Evolutionary conservation across 306 rosid species (phyloP).

Genomic region (Quercus alba): DNA sequence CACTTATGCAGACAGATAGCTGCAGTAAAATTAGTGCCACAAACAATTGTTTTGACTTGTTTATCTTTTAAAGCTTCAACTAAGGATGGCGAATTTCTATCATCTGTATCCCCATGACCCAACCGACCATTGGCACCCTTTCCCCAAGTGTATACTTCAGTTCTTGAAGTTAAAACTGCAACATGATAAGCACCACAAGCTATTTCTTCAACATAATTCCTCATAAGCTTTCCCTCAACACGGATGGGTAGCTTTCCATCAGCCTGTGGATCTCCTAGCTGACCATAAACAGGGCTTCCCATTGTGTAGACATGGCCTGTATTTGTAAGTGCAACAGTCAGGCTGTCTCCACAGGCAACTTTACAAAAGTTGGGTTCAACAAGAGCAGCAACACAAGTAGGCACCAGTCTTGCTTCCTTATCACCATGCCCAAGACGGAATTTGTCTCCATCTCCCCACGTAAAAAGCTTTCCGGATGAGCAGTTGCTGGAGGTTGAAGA

Average conservation of each 20-base stretch:
- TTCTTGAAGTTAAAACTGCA: slow-evolving; percentile 91
- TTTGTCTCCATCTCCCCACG: slow-evolving; percentile 99
- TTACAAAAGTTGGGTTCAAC: slow-evolving; percentile 87
- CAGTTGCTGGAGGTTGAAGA: slow-evolving; percentile 85
- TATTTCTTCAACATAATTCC: slow-evolving; percentile 92
- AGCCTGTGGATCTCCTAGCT: slow-evolving; percentile 82
- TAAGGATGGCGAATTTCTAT: slow-evolving; percentile 68
- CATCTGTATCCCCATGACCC: slow-evolving; percentile 95
- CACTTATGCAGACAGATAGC: slow-evolving; percentile 98
- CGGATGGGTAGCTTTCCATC: slow-evolving; percentile 84
- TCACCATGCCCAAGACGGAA: slow-evolving; percentile 97
- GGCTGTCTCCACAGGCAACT: slow-evolving; percentile 96
- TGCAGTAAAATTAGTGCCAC: slow-evolving; percentile 91
- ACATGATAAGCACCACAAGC: slow-evolving; percentile 98
- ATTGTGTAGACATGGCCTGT: slow-evolving; percentile 85
- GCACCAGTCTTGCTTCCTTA: slow-evolving; percentile 95
- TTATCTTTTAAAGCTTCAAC: slow-evolving; percentile 96
- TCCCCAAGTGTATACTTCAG: slow-evolving; percentile 98
- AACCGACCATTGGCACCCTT: slow-evolving; percentile 98
- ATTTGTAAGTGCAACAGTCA: slow-evolving; percentile 89
- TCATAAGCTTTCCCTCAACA: slow-evolving; percentile 78
- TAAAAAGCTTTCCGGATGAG: slow-evolving; percentile 93
- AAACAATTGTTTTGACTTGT: slow-evolving; percentile 91
- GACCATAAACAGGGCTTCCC: slow-evolving; percentile 99
- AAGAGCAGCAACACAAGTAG: slow-evolving; percentile 96